phyloP scores from a whole-genome alignment of 108 stramenopile species.

The Cyclotella atomus region DNA sequence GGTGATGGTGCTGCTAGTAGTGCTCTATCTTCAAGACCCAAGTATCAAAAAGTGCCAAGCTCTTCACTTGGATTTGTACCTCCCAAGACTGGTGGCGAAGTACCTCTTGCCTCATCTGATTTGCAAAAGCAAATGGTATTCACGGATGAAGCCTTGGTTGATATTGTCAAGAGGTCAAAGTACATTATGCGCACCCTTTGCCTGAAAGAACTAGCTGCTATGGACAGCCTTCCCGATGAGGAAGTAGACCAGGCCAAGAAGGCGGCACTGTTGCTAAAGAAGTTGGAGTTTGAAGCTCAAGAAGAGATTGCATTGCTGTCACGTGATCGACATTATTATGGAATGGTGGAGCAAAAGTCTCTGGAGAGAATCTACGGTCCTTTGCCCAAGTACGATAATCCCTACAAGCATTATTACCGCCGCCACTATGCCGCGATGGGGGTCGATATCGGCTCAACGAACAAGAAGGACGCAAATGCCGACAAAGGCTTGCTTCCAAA shows the following conservation, averaged over 20 bases:
- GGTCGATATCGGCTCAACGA: not conserved
- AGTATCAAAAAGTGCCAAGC: not conserved
- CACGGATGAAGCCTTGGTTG: constrained; percentile 69
- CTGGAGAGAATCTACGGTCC: constrained; percentile 43
- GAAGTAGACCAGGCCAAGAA: not conserved
- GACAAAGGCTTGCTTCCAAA: constrained; percentile 32
- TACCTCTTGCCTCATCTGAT: constrained; percentile 40
- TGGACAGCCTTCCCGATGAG: not conserved
- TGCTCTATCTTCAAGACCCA: not conserved
- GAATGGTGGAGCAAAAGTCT: constrained; percentile 49
- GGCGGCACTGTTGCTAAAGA: not conserved
- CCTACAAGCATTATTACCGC: constrained; percentile 38
- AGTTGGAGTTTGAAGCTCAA: constrained; percentile 56
- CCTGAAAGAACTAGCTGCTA: constrained; percentile 6
- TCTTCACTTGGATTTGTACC: constrained; percentile 12
- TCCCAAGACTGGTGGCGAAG: constrained; percentile 41
- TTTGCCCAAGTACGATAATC: constrained; percentile 14
- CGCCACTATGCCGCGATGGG: constrained; percentile 8
- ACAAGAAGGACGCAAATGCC: not conserved
- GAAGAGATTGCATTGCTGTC: constrained; percentile 56
- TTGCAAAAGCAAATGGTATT: constrained; percentile 54
- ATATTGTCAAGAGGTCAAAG: constrained; percentile 52
- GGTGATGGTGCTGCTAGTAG: not conserved
- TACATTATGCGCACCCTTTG: constrained; percentile 15
- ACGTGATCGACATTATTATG: constrained; percentile 73